Evolutionary conservation across 164 flowering plant genomes (phyloP), one percentile per base, ranked within the genome.

Genomic region (Brasenia schreberi): DNA sequence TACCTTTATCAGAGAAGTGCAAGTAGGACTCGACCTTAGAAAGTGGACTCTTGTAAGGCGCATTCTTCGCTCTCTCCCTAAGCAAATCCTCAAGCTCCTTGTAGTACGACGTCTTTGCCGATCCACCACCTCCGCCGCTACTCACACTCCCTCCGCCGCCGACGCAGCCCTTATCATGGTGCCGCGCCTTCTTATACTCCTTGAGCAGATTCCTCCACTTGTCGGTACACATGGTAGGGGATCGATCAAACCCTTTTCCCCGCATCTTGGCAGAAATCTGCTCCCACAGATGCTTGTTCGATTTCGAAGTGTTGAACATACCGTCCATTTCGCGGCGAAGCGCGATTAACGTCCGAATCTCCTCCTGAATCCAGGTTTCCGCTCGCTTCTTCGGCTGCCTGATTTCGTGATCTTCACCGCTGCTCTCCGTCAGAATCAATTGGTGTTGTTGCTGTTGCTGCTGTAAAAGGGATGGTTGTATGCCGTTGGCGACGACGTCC

Each of bases 181-280:
- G 89, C 79, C 81, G 86, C 4, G 86, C 87, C 73, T 90, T 92
- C 81, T 92, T 92, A 73, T 77, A 87, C 78, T 92, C 98, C 80
- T 92, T 92, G 72, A 92, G 68, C 65, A 92, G 70, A 67, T 92
- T 92, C 83, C 97, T 84, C 97, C 97, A 92, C 79, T 92, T 92
- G 74, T 92, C 97, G 18, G 97, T 92, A 60, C 97, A 90, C 97
- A 90, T 90, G 7, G 90, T 88, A 0, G 97, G 89, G 0, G 92
- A 85, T 7, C 97, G 73, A 69, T 92, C 97, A 44, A 89, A 92
- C 18, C 97, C 94, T 42, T 83, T 85, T 9, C 84, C 94, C 64
- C 90, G 83, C 96, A 92, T 92, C 77, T 89, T 92, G 4, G 79
- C 67, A 7, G 94, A 87, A 62, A 92, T 92, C 78, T 87, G 90